These are phyloP conservation scores for Xylaria scruposa DNA, from an alignment of 495 filamentous ascomycete genomes.

Conservation along the genomic window DNA sequence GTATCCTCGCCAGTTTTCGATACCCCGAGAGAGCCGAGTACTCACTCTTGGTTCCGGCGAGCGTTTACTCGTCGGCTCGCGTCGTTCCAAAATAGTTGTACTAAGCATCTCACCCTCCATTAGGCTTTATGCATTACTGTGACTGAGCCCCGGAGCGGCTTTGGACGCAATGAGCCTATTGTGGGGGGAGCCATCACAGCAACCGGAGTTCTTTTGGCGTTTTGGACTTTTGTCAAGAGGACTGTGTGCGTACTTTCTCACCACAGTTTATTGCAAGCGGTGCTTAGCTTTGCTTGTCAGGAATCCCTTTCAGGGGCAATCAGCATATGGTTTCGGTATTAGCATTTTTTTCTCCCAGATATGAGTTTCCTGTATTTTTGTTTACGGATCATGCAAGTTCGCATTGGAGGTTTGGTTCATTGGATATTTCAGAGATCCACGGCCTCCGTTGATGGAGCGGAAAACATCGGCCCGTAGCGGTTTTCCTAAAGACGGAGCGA, in stretches of 20 bases:
- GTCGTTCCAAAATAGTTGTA: conserved; percentile 29
- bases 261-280: conserved; percentile 12
- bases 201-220: conserved; percentile 44
- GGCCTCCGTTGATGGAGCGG: neutral
- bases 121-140: conserved; percentile 35
- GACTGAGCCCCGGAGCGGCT: conserved; percentile 24
- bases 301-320: conserved; percentile 8
- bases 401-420: conserved; percentile 15
- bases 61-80: conserved; percentile 15
- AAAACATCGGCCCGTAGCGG: neutral
- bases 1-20: conserved; percentile 29
- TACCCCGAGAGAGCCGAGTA: conserved; percentile 20
- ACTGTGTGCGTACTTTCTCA: conserved; percentile 7
- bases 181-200: conserved; percentile 31
- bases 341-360: conserved; percentile 2
- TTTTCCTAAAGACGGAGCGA: neutral
- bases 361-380: neutral
- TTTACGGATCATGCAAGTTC: conserved; percentile 1
- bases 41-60: conserved; percentile 22
- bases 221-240: conserved; percentile 35
- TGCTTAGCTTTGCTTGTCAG: conserved; percentile 5
- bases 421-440: neutral
- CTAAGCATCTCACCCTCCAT: conserved; percentile 31
- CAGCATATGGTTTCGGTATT: conserved; percentile 4
- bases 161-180: conserved; percentile 2